Evolutionary conservation across 75 land plant genomes (phyloP).

Genomic region (Selaginella tamariscina): DNA sequence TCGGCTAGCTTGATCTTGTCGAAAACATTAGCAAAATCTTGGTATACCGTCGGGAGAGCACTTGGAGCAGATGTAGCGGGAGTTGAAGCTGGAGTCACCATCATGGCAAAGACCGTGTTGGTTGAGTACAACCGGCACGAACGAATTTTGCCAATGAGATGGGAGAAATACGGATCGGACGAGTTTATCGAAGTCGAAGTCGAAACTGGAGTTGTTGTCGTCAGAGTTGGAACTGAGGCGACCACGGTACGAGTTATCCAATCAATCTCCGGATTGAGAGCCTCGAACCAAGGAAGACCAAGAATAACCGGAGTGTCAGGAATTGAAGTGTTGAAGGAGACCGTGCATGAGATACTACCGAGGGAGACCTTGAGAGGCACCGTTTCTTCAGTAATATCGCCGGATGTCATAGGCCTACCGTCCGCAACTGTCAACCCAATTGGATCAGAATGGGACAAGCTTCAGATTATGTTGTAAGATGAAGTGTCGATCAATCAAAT

Average conservation of each 20-base stretch:
- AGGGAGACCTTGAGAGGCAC: conserved; percentile 1
- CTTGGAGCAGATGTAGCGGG: not conserved
- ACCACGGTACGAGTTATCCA: conserved; percentile 6
- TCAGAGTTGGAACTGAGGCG: conserved; percentile 3
- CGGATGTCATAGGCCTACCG: conserved; percentile 14
- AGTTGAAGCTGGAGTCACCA: conserved; percentile 3
- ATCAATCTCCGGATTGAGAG: conserved; percentile 16
- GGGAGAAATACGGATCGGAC: not conserved
- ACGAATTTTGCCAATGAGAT: conserved; percentile 1
- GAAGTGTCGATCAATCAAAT: conserved; percentile 14
- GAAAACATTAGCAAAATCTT: conserved; percentile 16
- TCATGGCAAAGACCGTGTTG: conserved; percentile 1
- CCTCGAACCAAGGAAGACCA: conserved; percentile 20
- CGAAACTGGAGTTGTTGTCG: not conserved
- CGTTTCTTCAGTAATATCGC: conserved; percentile 13
- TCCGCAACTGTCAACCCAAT: conserved; percentile 9
- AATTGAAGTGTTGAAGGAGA: conserved; percentile 17
- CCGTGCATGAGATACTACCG: not conserved
- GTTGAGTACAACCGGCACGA: conserved; percentile 3
- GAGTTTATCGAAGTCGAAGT: not conserved
- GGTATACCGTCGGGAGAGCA: conserved; percentile 11
- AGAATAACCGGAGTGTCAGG: conserved; percentile 20
- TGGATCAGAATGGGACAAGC: not conserved
- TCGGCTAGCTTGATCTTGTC: conserved; percentile 18
- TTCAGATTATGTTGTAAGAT: not conserved